Percentiles rank a stretch among this genome's conserved stretches.
Evolutionary conservation across 306 rosid genomes (phyloP).

Genomic region (barrel medic (Medicago truncatula)): DNA sequence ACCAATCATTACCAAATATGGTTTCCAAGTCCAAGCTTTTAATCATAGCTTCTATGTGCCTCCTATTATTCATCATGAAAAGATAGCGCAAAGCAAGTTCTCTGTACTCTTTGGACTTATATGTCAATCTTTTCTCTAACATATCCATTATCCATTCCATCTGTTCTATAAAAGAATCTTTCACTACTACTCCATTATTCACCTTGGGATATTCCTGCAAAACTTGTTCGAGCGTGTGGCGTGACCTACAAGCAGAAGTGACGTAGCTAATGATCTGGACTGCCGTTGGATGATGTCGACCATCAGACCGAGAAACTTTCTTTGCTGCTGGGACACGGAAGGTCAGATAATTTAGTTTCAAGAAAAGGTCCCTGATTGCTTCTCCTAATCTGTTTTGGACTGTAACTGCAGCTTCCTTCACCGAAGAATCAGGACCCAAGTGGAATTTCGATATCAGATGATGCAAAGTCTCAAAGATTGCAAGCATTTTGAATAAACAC

Average conservation of each 20-base stretch:
- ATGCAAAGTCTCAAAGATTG: slow-evolving; percentile 58
- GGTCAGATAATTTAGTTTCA: slow-evolving; percentile 48
- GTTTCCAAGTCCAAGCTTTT: no score
- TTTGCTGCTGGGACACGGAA: neutral
- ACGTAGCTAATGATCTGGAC: neutral
- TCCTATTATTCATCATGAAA: no score
- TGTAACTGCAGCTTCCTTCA: neutral
- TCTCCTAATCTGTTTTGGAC: neutral
- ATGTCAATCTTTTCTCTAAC: no score
- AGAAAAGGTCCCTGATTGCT: neutral
- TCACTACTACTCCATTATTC: no score
- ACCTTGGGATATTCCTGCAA: neutral
- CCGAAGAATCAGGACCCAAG: slow-evolving; percentile 51
- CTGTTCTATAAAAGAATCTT: no score
- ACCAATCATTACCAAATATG: slow-evolving; percentile 54
- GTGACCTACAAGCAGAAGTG: neutral
- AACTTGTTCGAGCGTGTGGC: slow-evolving; percentile 22
- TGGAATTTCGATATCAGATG: slow-evolving; percentile 57
- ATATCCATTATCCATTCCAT: no score
- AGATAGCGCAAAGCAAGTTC: no score
- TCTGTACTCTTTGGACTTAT: no score
- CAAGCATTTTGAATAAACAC: slow-evolving; percentile 55
- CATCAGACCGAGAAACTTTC: neutral
- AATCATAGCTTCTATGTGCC: no score
- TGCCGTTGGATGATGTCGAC: neutral